These are phyloP conservation scores for Fusarium bactridioides DNA, from an alignment of 2,329 filamentous ascomycete species.

Conservation along the genomic window DNA sequence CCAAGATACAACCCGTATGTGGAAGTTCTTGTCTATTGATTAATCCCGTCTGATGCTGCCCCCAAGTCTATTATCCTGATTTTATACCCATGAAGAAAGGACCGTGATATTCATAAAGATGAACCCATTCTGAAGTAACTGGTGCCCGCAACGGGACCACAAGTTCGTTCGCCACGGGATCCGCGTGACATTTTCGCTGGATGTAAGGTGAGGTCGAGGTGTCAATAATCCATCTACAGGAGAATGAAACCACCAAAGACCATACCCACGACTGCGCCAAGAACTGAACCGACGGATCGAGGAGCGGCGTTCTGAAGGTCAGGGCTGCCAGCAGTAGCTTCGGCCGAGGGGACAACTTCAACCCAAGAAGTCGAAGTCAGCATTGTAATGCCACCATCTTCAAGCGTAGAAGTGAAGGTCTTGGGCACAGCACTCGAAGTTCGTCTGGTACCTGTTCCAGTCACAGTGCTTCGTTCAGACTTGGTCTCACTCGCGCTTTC, in stretches of 20 bases:
- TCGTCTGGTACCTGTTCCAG: slow-evolving; percentile 44
- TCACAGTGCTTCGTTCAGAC: slow-evolving; percentile 44
- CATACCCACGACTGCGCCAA: slow-evolving; percentile 42
- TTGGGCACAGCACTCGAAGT: slow-evolving; percentile 49
- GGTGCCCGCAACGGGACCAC: neutral
- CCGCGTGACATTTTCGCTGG: neutral
- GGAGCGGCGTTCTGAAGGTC: slow-evolving; percentile 50
- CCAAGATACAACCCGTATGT: slow-evolving; percentile 23
- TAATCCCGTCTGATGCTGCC: slow-evolving; percentile 24
- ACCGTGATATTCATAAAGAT: slow-evolving; percentile 39
- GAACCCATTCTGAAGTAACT: slow-evolving; percentile 20
- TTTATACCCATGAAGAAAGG: slow-evolving; percentile 34
- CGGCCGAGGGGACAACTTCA: slow-evolving; percentile 50
- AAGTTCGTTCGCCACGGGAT: slow-evolving; percentile 2
- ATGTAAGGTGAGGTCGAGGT: neutral
- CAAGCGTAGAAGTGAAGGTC: slow-evolving; percentile 56
- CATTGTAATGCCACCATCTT: slow-evolving; percentile 54
- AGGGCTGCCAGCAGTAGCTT: slow-evolving; percentile 41
- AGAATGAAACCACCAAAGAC: slow-evolving; percentile 43
- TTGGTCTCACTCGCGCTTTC: slow-evolving; percentile 30
- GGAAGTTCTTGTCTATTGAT: slow-evolving; percentile 30
- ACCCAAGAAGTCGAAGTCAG: slow-evolving; percentile 61
- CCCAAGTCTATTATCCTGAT: slow-evolving; percentile 36
- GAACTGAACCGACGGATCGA: slow-evolving; percentile 30
- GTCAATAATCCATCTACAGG: slow-evolving; percentile 27